Evolutionary conservation across 2,329 filamentous ascomycete species (phyloP).

Genomic region (Trichoderma asperellum): DNA sequence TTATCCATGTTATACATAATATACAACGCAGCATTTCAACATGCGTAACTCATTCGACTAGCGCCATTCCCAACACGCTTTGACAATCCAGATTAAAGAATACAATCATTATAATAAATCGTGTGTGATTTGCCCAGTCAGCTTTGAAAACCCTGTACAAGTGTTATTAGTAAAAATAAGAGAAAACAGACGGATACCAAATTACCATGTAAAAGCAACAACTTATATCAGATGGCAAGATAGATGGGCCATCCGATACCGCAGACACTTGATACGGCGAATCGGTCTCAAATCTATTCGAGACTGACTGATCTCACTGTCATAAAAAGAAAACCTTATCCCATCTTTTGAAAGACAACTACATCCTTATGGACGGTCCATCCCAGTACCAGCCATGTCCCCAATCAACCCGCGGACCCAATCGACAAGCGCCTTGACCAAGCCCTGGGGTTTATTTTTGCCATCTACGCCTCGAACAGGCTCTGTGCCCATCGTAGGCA

Average conservation of each 20-base stretch:
- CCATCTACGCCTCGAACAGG: conserved; percentile 52
- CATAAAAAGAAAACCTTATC: not conserved
- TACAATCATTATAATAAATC: not conserved
- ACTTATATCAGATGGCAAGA: not conserved
- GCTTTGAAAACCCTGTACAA: not conserved
- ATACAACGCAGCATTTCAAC: not conserved
- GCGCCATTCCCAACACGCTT: not conserved
- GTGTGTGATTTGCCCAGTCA: not conserved
- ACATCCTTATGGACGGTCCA: conserved; percentile 31
- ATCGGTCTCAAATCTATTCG: not conserved
- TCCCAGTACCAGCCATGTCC: conserved; percentile 43
- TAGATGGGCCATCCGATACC: not conserved
- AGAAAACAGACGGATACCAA: conserved; percentile 29
- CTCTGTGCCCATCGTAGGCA: conserved; percentile 84
- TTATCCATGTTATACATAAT: not conserved
- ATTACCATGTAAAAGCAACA: conserved; percentile 2
- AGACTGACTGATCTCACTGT: not conserved
- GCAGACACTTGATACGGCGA: not conserved
- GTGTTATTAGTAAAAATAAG: conserved; percentile 20
- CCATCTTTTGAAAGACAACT: not conserved
- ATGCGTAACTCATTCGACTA: not conserved
- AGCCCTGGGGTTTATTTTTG: conserved; percentile 61
- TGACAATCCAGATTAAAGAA: not conserved
- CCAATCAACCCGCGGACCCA: conserved; percentile 57
- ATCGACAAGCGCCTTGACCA: conserved; percentile 69